These are phyloP conservation scores for Skeletonema grethae DNA, from an alignment of 108 stramenopile genomes.

Conservation along the genomic window DNA sequence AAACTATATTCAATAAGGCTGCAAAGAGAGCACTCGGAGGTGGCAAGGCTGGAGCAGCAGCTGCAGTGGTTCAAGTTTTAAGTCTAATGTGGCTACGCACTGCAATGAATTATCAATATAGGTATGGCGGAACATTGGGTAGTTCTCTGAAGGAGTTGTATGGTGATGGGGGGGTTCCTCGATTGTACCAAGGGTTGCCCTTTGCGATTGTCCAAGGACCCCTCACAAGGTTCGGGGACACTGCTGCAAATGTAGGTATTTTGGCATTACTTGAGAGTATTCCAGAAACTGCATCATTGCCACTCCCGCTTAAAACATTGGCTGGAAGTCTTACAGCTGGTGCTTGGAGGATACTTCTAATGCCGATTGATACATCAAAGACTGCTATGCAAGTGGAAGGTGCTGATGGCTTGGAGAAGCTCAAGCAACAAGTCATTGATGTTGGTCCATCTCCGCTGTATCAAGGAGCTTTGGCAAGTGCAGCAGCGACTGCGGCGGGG, in stretches of 20 bases:
- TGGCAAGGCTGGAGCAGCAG: conserved; percentile 89
- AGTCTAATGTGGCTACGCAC: conserved; percentile 99
- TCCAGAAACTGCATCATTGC: conserved; percentile 60
- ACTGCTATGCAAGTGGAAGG: conserved; percentile 95
- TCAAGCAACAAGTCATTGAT: conserved; percentile 44
- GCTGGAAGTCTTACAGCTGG: conserved; percentile 79
- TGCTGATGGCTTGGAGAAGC: conserved; percentile 49
- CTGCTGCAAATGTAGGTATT: conserved; percentile 96
- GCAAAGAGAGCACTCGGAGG: conserved; percentile 81
- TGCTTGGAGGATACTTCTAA: conserved; percentile 85
- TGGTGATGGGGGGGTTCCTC: conserved; percentile 86
- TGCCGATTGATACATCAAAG: conserved; percentile 95
- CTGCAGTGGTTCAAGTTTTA: conserved; percentile 86
- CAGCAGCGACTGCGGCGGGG: conserved; percentile 84
- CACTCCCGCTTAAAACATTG: conserved; percentile 78
- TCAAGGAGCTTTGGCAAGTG: conserved; percentile 81
- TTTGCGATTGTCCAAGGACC: conserved; percentile 95
- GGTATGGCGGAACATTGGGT: conserved; percentile 72
- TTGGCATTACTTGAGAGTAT: conserved; percentile 78
- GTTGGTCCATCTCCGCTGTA: conserved; percentile 74
- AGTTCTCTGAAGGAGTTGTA: conserved; percentile 76
- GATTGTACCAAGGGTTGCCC: conserved; percentile 90
- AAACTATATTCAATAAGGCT: conserved; percentile 56
- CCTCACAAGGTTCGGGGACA: conserved; percentile 93
- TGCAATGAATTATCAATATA: conserved; percentile 88